These are phyloP conservation scores for Hyaloscypha finlandica DNA, from an alignment of 495 filamentous ascomycete genomes.

Conservation along the genomic window DNA sequence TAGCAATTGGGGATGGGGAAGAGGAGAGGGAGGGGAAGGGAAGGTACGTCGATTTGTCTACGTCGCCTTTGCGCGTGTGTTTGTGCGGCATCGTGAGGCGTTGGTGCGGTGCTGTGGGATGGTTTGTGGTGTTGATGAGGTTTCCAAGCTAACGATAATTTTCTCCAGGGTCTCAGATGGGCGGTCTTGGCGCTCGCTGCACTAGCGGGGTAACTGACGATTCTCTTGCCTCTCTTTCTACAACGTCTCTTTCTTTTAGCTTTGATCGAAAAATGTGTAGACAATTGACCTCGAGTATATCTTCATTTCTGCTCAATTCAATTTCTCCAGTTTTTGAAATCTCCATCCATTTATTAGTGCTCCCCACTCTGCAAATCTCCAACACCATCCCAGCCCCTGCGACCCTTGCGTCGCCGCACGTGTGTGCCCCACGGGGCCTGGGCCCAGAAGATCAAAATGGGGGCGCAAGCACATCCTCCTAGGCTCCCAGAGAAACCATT, in stretches of 20 bases:
- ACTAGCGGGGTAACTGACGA: background rate
- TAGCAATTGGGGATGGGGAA: background rate
- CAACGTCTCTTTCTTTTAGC: too few relatives aligned
- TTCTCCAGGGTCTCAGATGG: background rate
- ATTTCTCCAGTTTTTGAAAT: background rate
- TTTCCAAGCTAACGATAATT: constrained; percentile 17
- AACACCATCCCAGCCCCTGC: background rate
- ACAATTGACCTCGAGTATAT: too few relatives aligned
- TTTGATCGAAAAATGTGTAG: too few relatives aligned
- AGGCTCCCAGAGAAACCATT: background rate
- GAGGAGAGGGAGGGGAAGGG: constrained; percentile 33
- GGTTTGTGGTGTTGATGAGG: background rate
- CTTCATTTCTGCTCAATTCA: too few relatives aligned
- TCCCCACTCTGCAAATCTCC: background rate
- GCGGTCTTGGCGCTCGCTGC: background rate
- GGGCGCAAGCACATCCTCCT: background rate
- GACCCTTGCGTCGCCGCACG: background rate
- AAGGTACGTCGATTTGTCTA: constrained; percentile 40
- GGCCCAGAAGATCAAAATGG: background rate
- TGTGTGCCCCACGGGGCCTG: background rate
- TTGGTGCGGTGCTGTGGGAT: background rate
- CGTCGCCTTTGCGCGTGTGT: constrained; percentile 66
- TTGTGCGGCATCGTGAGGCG: constrained; percentile 75
- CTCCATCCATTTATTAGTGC: too few relatives aligned
- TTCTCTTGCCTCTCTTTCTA: background rate